Evolutionary conservation across 192 early-diverging fungal species (phyloP).

Genomic region (Allomyces javanicus): DNA sequence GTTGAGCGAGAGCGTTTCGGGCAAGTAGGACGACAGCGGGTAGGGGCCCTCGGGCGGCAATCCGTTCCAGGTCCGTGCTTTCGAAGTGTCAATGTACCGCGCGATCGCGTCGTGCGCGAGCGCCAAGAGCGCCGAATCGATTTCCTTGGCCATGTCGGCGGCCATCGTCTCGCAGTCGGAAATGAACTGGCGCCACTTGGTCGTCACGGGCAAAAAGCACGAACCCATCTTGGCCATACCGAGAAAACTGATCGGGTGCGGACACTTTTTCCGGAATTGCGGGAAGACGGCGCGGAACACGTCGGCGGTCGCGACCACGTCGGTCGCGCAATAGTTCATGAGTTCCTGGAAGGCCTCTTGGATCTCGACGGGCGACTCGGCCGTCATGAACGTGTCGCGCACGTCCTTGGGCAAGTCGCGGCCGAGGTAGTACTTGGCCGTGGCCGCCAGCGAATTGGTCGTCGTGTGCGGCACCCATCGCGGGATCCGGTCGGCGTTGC

Average conservation of each 20-base stretch:
- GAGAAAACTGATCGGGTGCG: conserved; percentile 82
- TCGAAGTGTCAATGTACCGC: not conserved
- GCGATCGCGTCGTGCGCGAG: conserved; percentile 8
- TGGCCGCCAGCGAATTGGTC: conserved; percentile 56
- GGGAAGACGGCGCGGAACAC: conserved; percentile 52
- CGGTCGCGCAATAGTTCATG: conserved; percentile 71
- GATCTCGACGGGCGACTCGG: conserved; percentile 36
- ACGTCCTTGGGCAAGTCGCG: conserved; percentile 42
- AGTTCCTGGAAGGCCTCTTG: conserved; percentile 38
- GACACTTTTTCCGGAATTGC: conserved; percentile 56
- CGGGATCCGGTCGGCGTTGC: not conserved
- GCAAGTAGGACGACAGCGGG: not conserved
- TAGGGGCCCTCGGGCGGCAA: not conserved
- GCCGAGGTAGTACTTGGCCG: conserved; percentile 58
- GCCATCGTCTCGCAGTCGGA: conserved; percentile 29
- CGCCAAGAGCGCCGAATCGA: conserved; percentile 15
- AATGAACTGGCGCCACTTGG: conserved; percentile 63
- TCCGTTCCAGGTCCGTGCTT: not conserved
- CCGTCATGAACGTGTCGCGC: conserved; percentile 33
- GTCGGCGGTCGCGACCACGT: conserved; percentile 54
- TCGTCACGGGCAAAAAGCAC: conserved; percentile 57
- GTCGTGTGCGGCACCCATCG: conserved; percentile 36
- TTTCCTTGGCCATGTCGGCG: conserved; percentile 25
- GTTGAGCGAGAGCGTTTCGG: not conserved
- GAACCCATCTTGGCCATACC: conserved; percentile 77